Conservation (phyloP, 2,329 filamentous ascomycete genomes). For the Phaeosphaeriaceae sp. region DNA sequence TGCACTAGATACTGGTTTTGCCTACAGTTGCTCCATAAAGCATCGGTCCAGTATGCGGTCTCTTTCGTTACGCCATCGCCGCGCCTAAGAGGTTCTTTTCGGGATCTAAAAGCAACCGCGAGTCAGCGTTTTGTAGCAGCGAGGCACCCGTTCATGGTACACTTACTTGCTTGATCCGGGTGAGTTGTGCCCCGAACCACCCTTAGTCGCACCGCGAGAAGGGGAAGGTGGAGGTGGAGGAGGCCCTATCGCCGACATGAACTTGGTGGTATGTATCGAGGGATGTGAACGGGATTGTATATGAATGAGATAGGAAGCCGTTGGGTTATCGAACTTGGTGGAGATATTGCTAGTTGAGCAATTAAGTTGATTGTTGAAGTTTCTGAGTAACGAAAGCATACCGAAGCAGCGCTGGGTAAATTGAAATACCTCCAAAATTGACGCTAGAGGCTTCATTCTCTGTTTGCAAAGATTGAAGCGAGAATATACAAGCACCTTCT, state of each 20-base stretch:
- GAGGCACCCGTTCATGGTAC: not conserved
- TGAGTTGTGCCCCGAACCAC: not conserved
- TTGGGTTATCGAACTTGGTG: too few species aligned
- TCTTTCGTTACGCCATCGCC: not conserved
- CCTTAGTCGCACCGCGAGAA: not conserved
- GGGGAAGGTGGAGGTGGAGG: not conserved
- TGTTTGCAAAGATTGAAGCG: too few species aligned
- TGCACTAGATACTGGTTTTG: constrained; percentile 1
- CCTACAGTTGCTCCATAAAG: not conserved
- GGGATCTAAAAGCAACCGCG: not conserved
- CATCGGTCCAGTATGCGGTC: not conserved
- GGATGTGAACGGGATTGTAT: too few species aligned
- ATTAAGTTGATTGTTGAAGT: too few species aligned
- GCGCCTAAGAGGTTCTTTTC: not conserved
- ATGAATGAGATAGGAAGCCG: too few species aligned
- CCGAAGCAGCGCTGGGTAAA: too few species aligned
- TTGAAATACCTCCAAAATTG: too few species aligned
- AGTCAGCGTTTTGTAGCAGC: not conserved
- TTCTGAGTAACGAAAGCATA: too few species aligned
- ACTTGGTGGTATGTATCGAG: too few species aligned
- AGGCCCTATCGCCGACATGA: not conserved
- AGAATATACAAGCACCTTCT: too few species aligned
- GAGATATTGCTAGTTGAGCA: too few species aligned
- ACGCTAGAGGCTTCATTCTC: too few species aligned
- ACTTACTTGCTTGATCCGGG: not conserved